Percentiles rank a stretch among this genome's conserved stretches.
Conservation (phyloP, 805 yeast species). For the Schwanniomyces vanrijiae region DNA sequence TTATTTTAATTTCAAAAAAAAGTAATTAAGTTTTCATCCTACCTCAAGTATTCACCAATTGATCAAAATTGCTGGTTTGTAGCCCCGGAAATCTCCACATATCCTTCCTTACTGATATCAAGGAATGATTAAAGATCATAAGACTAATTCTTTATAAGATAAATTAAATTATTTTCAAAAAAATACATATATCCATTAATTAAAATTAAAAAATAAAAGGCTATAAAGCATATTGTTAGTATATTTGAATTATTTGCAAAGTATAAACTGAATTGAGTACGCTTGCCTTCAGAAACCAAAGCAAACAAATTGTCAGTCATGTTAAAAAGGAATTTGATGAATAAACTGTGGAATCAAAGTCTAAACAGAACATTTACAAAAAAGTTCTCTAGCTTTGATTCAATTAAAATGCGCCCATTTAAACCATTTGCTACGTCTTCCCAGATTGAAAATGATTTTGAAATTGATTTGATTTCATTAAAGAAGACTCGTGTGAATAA, state of each 20-base stretch:
- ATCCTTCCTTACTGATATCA: not conserved
- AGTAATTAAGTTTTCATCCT: too few relatives aligned
- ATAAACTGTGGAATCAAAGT: not conserved
- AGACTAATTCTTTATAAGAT: not conserved
- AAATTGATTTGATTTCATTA: slow-evolving; percentile 23
- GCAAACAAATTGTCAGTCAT: not conserved
- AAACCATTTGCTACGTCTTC: slow-evolving; percentile 8
- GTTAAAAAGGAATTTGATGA: not conserved
- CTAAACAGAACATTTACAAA: not conserved
- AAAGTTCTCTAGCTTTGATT: not conserved
- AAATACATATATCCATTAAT: too few relatives aligned
- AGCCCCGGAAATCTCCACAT: not conserved
- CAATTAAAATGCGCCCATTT: not conserved
- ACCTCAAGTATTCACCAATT: too few relatives aligned
- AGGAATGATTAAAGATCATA: not conserved
- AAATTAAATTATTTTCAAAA: too few relatives aligned
- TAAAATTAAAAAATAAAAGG: not conserved
- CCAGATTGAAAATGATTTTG: slow-evolving; percentile 14
- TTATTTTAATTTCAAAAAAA: too few relatives aligned
- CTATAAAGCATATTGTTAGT: too few relatives aligned
- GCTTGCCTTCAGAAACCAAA: not conserved
- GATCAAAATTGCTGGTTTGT: not conserved
- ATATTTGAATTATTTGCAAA: not conserved
- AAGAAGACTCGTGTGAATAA: slow-evolving; percentile 10
- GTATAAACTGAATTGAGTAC: not conserved